phyloP scores from a whole-genome alignment of 768 basidiomycete species.

The Amanita inopinata region DNA sequence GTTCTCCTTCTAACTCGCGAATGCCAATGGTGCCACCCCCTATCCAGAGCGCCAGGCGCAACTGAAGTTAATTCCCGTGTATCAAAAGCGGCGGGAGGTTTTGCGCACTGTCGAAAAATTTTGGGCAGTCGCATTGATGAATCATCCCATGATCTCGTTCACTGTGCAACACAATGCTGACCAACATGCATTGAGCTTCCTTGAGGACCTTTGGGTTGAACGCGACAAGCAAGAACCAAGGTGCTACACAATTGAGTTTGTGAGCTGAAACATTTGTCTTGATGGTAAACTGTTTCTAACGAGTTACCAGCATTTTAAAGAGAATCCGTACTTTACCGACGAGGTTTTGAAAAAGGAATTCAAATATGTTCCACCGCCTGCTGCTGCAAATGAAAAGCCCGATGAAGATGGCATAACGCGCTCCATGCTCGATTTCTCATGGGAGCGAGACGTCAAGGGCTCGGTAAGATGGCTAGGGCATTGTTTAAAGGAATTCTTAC shows the following conservation, averaged over 20 bases:
- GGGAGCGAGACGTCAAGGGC: conserved; percentile 63
- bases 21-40: conserved; percentile 2
- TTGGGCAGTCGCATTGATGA: conserved; percentile 82
- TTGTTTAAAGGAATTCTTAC: conserved; percentile 8
- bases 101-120: conserved; percentile 64
- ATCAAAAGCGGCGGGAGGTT: conserved; percentile 60
- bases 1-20: conserved; percentile 2
- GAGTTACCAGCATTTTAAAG: conserved; percentile 61
- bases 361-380: conserved; percentile 52
- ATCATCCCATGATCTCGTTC: conserved; percentile 51
- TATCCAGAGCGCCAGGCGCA: conserved; percentile 55
- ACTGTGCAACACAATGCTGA: conserved; percentile 69
- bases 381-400: conserved; percentile 43
- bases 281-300: neutral
- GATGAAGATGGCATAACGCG: conserved; percentile 70
- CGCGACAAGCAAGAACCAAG: conserved; percentile 67
- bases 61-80: conserved; percentile 47
- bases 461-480: conserved; percentile 37
- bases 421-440: conserved; percentile 72
- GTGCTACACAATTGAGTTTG: conserved; percentile 83
- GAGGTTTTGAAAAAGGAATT: conserved; percentile 74
- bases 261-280: conserved; percentile 32
- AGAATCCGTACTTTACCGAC: conserved; percentile 78
- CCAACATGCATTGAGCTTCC: conserved; percentile 70
- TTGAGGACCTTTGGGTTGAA: conserved; percentile 79